A percentile compares a stretch with the other conserved stretches of the same genome.
Evolutionary conservation across 805 yeast genomes (phyloP).

Genomic region (Wickerhamomyces bovis): DNA sequence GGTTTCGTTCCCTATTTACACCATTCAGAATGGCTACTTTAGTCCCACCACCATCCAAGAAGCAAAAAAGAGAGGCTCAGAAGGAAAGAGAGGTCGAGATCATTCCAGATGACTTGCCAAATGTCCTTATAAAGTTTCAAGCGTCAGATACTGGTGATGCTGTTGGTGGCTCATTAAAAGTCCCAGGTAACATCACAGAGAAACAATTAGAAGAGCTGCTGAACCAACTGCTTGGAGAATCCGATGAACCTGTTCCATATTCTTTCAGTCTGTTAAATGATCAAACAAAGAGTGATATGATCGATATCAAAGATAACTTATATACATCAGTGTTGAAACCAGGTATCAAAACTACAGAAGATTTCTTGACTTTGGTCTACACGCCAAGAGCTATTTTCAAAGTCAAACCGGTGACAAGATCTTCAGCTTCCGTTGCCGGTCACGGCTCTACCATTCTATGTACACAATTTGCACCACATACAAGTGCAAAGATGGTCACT

Average conservation of each 20-base stretch:
- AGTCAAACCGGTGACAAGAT: conserved; percentile 84
- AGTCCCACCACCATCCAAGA: conserved; percentile 90
- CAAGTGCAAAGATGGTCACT: conserved; percentile 79
- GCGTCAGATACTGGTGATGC: conserved; percentile 90
- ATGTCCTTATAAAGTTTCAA: conserved; percentile 82
- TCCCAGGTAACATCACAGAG: conserved; percentile 84
- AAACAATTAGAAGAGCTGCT: conserved; percentile 82
- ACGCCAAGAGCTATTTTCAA: conserved; percentile 95
- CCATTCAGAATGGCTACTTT: conserved; percentile 70
- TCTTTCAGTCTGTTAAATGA: conserved; percentile 63
- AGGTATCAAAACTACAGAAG: conserved; percentile 85
- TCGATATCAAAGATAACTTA: conserved; percentile 74
- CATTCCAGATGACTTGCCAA: conserved; percentile 74
- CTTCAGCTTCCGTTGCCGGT: conserved; percentile 89
- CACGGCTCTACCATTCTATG: conserved; percentile 93
- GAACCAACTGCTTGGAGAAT: conserved; percentile 65
- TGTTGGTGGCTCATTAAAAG: conserved; percentile 79
- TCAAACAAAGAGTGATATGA: conserved; percentile 36
- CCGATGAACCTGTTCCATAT: conserved; percentile 78
- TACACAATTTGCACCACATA: conserved; percentile 88
- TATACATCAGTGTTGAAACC: conserved; percentile 82
- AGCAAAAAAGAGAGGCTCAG: conserved; percentile 79
- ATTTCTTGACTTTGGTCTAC: conserved; percentile 80
- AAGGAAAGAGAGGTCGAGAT: conserved; percentile 68
- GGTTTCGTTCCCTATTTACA: not conserved